Conservation (phyloP, 805 yeast genomes). For the Zygosaccharomyces bisporus region DNA sequence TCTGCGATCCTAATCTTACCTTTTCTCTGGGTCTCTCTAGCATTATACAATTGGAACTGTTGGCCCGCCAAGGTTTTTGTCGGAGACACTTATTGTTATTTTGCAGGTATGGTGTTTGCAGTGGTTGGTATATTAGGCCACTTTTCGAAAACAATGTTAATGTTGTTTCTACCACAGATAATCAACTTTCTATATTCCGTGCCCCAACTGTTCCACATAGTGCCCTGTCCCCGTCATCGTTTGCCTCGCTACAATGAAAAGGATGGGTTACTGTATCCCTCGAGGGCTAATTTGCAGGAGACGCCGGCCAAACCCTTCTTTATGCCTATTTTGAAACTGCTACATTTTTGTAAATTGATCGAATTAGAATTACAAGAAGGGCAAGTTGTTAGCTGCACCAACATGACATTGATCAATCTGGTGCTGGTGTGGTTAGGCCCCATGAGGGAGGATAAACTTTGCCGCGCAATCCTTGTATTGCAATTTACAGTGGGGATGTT, state of each 20-base stretch:
- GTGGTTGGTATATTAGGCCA: slow-evolving; percentile 95
- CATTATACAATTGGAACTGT: slow-evolving; percentile 75
- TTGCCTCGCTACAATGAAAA: slow-evolving; percentile 69
- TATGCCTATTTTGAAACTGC: slow-evolving; percentile 36
- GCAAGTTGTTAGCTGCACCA: slow-evolving; percentile 50
- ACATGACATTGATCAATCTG: slow-evolving; percentile 84
- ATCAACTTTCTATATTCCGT: slow-evolving; percentile 82
- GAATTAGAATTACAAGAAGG: slow-evolving; percentile 41
- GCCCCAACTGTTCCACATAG: slow-evolving; percentile 84
- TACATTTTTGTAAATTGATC: slow-evolving; percentile 48
- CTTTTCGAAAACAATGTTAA: slow-evolving; percentile 84
- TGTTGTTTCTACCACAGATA: slow-evolving; percentile 88
- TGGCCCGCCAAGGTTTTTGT: slow-evolving; percentile 92
- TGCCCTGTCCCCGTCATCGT: slow-evolving; percentile 95
- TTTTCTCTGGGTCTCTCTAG: slow-evolving; percentile 77
- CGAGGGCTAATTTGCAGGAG: slow-evolving; percentile 46
- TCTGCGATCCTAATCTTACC: slow-evolving; percentile 80
- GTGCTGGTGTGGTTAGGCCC: slow-evolving; percentile 87
- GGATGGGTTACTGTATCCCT: slow-evolving; percentile 74
- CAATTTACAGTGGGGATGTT: slow-evolving; percentile 66
- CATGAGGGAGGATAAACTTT: slow-evolving; percentile 73
- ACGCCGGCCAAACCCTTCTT: slow-evolving; percentile 36
- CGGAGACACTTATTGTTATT: slow-evolving; percentile 97
- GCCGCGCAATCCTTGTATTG: slow-evolving; percentile 51
- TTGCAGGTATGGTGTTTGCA: slow-evolving; percentile 98